Percentiles rank a stretch among this genome's conserved stretches.
phyloP scores from a whole-genome alignment of 768 basidiomycete genomes.

The Exidia glandulosa region DNA sequence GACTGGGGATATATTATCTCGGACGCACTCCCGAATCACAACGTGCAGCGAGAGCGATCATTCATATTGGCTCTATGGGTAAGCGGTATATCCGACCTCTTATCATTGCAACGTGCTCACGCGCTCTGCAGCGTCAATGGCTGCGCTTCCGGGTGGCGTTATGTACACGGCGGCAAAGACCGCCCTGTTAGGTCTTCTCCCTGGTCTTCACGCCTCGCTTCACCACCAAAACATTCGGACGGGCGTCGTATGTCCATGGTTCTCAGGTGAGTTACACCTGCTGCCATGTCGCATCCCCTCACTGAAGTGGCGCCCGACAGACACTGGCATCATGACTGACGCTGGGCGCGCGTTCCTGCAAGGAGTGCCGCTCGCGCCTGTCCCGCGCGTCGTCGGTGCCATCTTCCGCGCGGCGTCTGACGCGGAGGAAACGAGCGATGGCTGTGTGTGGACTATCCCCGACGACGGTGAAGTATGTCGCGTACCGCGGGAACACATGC shows the following conservation, averaged over 20 bases:
- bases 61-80: constrained; percentile 49
- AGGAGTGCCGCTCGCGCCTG: constrained; percentile 38
- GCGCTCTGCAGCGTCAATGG: constrained; percentile 36
- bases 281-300: constrained; percentile 1
- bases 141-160: constrained; percentile 29
- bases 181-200: constrained; percentile 41
- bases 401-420: constrained; percentile 42
- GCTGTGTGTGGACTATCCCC: constrained; percentile 34
- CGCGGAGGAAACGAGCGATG: constrained; percentile 32
- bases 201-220: constrained; percentile 30
- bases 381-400: constrained; percentile 37
- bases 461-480: constrained; percentile 41
- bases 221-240: constrained; percentile 30
- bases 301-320: constrained; percentile 13
- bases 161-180: constrained; percentile 46
- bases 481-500: constrained; percentile 28
- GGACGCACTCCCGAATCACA: constrained; percentile 18
- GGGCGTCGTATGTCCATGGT: constrained; percentile 41
- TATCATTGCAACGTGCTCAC: not conserved
- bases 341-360: constrained; percentile 31
- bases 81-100: not conserved
- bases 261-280: constrained; percentile 35
- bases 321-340: constrained; percentile 35
- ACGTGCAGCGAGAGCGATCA: constrained; percentile 35
- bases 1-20: constrained; percentile 44